Conservation (phyloP, 1,139 yeast genomes). For the Pichia norvegensis region DNA sequence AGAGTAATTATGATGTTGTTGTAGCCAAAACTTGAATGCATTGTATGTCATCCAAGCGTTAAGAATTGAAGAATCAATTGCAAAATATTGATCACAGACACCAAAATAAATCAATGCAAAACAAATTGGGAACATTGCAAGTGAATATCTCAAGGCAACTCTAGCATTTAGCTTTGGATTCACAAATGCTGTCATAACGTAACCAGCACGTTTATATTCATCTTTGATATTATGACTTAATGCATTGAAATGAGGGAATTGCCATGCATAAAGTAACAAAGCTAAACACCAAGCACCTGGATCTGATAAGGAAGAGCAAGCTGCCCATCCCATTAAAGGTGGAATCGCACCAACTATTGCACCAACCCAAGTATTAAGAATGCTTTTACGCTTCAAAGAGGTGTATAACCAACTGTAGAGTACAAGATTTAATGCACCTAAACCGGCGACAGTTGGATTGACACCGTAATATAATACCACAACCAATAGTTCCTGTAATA, state of each 20-base stretch:
- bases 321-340: conserved; percentile 99
- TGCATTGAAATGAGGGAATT: conserved; percentile 95
- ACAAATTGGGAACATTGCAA: conserved; percentile 89
- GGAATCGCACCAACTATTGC: conserved; percentile 98
- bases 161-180: conserved; percentile 89
- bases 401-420: conserved; percentile 89
- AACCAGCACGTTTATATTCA: conserved; percentile 88
- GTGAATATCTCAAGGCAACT: conserved; percentile 81
- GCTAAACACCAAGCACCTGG: conserved; percentile 97
- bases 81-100: conserved; percentile 77
- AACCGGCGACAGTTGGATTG: conserved; percentile 70
- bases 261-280: conserved; percentile 91
- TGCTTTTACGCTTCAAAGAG: conserved; percentile 75
- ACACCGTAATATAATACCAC: conserved; percentile 70
- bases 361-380: conserved; percentile 95
- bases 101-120: conserved; percentile 71
- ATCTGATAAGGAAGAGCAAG: conserved; percentile 68
- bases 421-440: conserved; percentile 72
- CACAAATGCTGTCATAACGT: conserved; percentile 92
- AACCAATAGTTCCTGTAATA: conserved; percentile 63
- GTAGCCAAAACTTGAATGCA: conserved; percentile 79
- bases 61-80: conserved; percentile 68
- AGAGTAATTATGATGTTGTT: conserved; percentile 53
- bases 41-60: conserved; percentile 82
- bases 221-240: conserved; percentile 80